Percentiles rank a stretch among this genome's conserved stretches.
Conservation (phyloP, 2,329 filamentous ascomycete species). For the Fusarium sp. region DNA sequence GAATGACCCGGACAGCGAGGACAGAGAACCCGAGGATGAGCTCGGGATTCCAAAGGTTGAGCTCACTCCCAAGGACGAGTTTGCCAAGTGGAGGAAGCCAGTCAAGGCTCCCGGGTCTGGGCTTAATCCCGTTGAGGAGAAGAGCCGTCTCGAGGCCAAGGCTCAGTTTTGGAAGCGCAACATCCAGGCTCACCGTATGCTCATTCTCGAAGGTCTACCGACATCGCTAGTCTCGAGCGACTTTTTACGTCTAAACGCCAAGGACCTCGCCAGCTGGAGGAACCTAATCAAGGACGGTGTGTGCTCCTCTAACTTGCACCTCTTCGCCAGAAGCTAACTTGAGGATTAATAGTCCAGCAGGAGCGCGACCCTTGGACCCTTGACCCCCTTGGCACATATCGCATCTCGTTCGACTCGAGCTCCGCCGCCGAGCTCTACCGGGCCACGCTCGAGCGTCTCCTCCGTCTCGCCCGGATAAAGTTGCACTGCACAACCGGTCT, state of each 20-base stretch:
- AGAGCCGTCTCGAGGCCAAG: neutral
- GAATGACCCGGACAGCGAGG: neutral
- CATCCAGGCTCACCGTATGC: slow-evolving; percentile 43
- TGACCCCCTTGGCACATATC: slow-evolving; percentile 72
- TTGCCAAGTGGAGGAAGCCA: neutral
- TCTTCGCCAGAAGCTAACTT: neutral
- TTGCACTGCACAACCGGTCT: slow-evolving; percentile 43
- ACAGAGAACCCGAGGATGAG: neutral
- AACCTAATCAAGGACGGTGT: slow-evolving; percentile 68
- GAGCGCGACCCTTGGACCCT: slow-evolving; percentile 72
- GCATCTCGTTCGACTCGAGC: slow-evolving; percentile 72
- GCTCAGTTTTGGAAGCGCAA: neutral
- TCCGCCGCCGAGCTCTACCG: slow-evolving; percentile 72
- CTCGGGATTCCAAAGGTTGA: neutral
- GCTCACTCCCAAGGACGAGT: neutral
- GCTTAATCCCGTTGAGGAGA: neutral
- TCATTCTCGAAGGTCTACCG: slow-evolving; percentile 69
- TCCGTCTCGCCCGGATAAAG: slow-evolving; percentile 45
- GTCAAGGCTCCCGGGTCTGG: neutral
- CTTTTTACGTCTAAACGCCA: slow-evolving; percentile 74
- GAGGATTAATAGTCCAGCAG: slow-evolving; percentile 64
- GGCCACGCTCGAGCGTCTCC: slow-evolving; percentile 48
- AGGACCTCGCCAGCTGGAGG: slow-evolving; percentile 75
- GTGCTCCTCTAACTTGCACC: neutral
- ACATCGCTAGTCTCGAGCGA: slow-evolving; percentile 72